Evolutionary conservation across 2,329 filamentous ascomycete genomes (phyloP).

Genomic region (Ustulina deusta): DNA sequence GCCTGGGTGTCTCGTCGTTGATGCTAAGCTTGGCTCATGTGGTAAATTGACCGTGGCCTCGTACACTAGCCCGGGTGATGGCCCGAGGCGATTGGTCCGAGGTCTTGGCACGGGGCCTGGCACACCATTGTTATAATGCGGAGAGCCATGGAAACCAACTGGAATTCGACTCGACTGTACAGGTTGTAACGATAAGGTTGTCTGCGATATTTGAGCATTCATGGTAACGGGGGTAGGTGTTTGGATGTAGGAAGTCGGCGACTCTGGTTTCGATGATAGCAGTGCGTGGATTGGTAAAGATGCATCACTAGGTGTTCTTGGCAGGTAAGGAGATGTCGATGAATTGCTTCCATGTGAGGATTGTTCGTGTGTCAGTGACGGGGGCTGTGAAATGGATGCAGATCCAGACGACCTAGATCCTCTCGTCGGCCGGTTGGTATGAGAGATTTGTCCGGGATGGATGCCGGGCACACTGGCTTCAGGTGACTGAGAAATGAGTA

Average conservation of each 20-base stretch:
- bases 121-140: constrained; percentile 39
- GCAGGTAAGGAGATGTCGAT: constrained; percentile 54
- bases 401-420: constrained; percentile 42
- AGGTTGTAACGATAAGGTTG: constrained; percentile 38
- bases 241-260: constrained; percentile 38
- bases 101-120: constrained; percentile 35
- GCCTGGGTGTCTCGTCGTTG: constrained; percentile 33
- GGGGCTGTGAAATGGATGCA: constrained; percentile 51
- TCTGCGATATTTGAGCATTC: constrained; percentile 37
- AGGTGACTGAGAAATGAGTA: constrained; percentile 44
- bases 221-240: constrained; percentile 25
- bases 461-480: constrained; percentile 43
- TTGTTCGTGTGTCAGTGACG: constrained; percentile 58
- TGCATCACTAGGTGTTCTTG: constrained; percentile 62
- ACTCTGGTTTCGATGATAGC: constrained; percentile 56
- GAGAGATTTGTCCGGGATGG: constrained; percentile 34
- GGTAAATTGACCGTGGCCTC: constrained; percentile 31
- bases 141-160: constrained; percentile 26
- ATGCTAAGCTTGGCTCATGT: constrained; percentile 31
- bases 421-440: constrained; percentile 18
- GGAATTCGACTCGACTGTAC: constrained; percentile 37
- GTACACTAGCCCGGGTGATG: constrained; percentile 14
- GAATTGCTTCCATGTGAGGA: constrained; percentile 55
- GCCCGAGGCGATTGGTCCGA: constrained; percentile 28
- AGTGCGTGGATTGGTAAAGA: constrained; percentile 67